A percentile compares a stretch with the other conserved stretches of the same genome.
Conservation (phyloP, 2,329 filamentous ascomycete species). For the Aspergillus eucalypticola region DNA sequence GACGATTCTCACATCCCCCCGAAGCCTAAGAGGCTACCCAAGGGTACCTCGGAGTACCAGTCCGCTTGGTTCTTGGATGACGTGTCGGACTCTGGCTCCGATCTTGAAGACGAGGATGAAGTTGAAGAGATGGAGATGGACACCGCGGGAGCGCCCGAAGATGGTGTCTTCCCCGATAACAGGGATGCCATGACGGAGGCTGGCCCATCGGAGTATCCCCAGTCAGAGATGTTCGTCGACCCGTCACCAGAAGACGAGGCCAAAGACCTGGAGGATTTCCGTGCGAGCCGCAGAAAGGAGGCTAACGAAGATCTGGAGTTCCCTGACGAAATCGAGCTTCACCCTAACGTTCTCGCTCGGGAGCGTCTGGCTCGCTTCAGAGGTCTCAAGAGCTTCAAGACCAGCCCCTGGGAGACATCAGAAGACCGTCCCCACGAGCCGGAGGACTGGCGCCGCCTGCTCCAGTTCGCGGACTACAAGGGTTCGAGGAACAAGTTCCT, state of each 20-base stretch:
- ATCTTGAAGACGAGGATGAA: slow-evolving; percentile 71
- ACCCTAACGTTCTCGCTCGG: slow-evolving; percentile 79
- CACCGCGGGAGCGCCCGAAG: slow-evolving; percentile 69
- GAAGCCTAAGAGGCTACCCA: slow-evolving; percentile 74
- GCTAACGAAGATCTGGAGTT: slow-evolving; percentile 91
- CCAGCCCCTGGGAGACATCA: slow-evolving; percentile 83
- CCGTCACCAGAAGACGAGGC: slow-evolving; percentile 79
- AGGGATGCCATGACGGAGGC: slow-evolving; percentile 68
- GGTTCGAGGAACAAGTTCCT: slow-evolving; percentile 73
- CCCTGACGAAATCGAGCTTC: slow-evolving; percentile 94
- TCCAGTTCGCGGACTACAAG: slow-evolving; percentile 88
- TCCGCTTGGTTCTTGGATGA: slow-evolving; percentile 88
- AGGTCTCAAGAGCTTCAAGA: slow-evolving; percentile 86
- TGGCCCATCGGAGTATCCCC: slow-evolving; percentile 83
- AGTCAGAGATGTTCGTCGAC: slow-evolving; percentile 88
- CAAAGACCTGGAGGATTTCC: slow-evolving; percentile 77
- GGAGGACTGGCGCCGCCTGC: slow-evolving; percentile 81
- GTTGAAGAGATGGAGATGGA: slow-evolving; percentile 56
- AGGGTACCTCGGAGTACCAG: slow-evolving; percentile 91
- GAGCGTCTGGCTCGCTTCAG: slow-evolving; percentile 85
- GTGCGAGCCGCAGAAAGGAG: slow-evolving; percentile 74
- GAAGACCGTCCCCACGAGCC: slow-evolving; percentile 87
- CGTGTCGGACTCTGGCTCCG: slow-evolving; percentile 80
- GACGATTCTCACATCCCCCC: slow-evolving; percentile 65
- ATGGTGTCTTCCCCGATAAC: slow-evolving; percentile 66